phyloP scores from a whole-genome alignment of 208 protist genomes.

The Leptomonas seymouri region DNA sequence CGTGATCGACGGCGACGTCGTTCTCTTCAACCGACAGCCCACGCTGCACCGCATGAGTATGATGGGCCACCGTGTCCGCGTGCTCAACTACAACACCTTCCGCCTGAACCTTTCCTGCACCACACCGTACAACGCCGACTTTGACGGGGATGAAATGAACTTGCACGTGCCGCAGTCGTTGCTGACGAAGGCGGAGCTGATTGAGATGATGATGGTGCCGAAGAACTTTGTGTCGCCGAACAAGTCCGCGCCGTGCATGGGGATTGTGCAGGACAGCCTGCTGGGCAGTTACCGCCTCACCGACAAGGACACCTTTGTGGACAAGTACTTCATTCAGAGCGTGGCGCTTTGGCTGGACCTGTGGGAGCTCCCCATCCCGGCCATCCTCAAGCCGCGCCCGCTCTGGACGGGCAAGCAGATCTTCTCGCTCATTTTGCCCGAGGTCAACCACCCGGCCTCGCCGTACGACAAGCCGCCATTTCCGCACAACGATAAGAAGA shows the following conservation, averaged over 20 bases:
- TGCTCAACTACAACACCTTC: slow-evolving; percentile 99
- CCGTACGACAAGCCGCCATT: slow-evolving; percentile 67
- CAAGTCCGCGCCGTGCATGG: slow-evolving; percentile 98
- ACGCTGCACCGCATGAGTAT: slow-evolving; percentile 99
- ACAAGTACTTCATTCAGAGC: slow-evolving; percentile 98
- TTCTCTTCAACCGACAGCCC: slow-evolving; percentile 99
- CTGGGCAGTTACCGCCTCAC: slow-evolving; percentile 96
- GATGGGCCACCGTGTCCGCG: slow-evolving; percentile 98
- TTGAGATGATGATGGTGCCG: slow-evolving; percentile 99
- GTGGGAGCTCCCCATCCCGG: slow-evolving; percentile 97
- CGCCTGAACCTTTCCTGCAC: slow-evolving; percentile 99
- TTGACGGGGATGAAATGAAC: slow-evolving; percentile 99
- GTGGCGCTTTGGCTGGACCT: slow-evolving; percentile 97
- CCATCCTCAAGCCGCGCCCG: slow-evolving; percentile 97
- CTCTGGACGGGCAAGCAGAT: slow-evolving; percentile 99
- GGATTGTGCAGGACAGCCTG: slow-evolving; percentile 99
- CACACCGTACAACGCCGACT: slow-evolving; percentile 99
- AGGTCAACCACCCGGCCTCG: slow-evolving; percentile 89
- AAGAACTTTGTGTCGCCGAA: slow-evolving; percentile 99
- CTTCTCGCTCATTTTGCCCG: slow-evolving; percentile 97
- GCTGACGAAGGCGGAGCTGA: slow-evolving; percentile 96
- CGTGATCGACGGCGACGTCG: slow-evolving; percentile 98
- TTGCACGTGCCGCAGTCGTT: slow-evolving; percentile 99
- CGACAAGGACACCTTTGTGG: slow-evolving; percentile 96
- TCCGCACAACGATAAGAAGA: slow-evolving; percentile 80